A percentile compares a stretch with the other conserved stretches of the same genome.
These are phyloP conservation scores for Globisporangium solare DNA, from an alignment of 352 stramenopile species.

Conservation along the genomic window DNA sequence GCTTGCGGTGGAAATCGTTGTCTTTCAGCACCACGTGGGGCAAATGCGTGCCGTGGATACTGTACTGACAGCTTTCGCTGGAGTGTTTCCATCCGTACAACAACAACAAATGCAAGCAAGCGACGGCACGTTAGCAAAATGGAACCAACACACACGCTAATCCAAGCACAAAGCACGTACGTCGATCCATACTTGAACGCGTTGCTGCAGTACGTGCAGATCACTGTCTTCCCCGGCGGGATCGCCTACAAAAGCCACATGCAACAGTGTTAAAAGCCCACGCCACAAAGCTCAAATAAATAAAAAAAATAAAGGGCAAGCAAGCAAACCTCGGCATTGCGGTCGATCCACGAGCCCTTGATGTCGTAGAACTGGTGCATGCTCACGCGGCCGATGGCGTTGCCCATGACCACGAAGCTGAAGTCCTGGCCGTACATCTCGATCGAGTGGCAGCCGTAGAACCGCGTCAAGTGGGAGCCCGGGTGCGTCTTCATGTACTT, in stretches of 20 bases:
- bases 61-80: constrained; percentile 70
- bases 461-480: constrained; percentile 81
- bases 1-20: constrained; percentile 84
- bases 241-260: constrained; percentile 34
- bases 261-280: neutral
- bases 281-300: too few species aligned
- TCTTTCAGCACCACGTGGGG: constrained; percentile 82
- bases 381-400: constrained; percentile 74
- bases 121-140: neutral
- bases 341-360: constrained; percentile 87
- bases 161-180: constrained; percentile 17
- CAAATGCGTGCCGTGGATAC: constrained; percentile 70
- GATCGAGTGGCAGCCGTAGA: constrained; percentile 87
- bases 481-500: constrained; percentile 78
- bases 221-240: constrained; percentile 74
- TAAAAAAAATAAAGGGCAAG: too few species aligned
- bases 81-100: neutral
- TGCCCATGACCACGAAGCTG: constrained; percentile 91
- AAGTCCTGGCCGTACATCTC: constrained; percentile 87
- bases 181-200: constrained; percentile 70
- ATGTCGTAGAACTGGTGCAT: constrained; percentile 91
- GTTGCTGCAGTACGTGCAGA: constrained; percentile 83
- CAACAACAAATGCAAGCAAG: neutral
- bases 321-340: constrained; percentile 64
- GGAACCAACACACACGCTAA: neutral